Evolutionary conservation across 1,139 yeast genomes (phyloP).

Genomic region (Kodamaea suecica): DNA sequence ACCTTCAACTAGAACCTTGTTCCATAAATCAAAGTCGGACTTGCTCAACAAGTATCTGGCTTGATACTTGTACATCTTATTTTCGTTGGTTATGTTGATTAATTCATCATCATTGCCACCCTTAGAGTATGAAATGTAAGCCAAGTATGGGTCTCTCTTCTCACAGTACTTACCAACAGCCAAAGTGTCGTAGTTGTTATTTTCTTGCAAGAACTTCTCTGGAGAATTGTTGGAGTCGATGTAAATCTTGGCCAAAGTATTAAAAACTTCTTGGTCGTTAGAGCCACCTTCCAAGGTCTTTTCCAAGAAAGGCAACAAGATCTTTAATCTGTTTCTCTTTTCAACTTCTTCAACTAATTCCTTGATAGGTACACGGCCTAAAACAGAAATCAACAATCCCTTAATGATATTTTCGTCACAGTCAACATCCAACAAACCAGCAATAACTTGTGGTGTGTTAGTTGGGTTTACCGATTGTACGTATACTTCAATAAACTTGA

Average conservation of each 20-base stretch:
- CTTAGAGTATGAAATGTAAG: conserved; percentile 94
- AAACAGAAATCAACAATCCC: conserved; percentile 74
- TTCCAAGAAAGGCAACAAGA: conserved; percentile 89
- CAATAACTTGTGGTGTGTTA: conserved; percentile 93
- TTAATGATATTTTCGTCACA: conserved; percentile 91
- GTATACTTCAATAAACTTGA: conserved; percentile 94
- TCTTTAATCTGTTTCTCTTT: conserved; percentile 89
- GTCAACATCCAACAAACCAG: conserved; percentile 94
- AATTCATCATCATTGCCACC: conserved; percentile 91
- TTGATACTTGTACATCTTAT: conserved; percentile 97
- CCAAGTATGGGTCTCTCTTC: conserved; percentile 97
- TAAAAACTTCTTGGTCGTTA: conserved; percentile 87
- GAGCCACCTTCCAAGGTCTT: conserved; percentile 84
- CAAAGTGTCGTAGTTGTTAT: conserved; percentile 81
- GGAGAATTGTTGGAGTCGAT: conserved; percentile 97
- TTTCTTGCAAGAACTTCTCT: conserved; percentile 92
- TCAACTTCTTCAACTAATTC: conserved; percentile 93
- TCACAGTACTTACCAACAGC: conserved; percentile 98
- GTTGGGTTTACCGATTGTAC: conserved; percentile 97
- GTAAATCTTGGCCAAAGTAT: conserved; percentile 95
- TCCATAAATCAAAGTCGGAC: conserved; percentile 82
- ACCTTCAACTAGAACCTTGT: conserved; percentile 67
- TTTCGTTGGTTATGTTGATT: conserved; percentile 89
- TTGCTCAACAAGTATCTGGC: conserved; percentile 89
- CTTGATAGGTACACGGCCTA: conserved; percentile 92